Conservation (phyloP, 352 stramenopile species). For the Phytopythium oedochilum region DNA sequence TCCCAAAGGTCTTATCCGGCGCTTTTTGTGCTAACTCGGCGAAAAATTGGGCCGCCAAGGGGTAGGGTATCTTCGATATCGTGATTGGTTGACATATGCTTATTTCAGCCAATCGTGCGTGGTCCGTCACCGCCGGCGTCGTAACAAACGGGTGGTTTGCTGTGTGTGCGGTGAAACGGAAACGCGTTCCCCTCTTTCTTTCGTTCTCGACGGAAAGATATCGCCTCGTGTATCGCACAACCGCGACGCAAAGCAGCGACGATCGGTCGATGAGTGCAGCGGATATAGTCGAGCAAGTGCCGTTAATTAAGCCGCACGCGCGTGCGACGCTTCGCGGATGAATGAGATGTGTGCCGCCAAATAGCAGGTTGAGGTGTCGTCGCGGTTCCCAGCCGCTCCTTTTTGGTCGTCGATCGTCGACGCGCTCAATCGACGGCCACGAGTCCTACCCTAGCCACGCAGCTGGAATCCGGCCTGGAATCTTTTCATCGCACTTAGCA, state of each 20-base stretch:
- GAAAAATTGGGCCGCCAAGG: not conserved
- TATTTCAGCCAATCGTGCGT: not conserved
- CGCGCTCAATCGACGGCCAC: too few relatives aligned
- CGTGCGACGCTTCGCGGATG: not conserved
- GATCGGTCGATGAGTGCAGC: too few relatives aligned
- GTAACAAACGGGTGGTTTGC: slow-evolving; percentile 6
- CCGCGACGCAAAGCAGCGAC: not conserved
- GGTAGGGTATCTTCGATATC: not conserved
- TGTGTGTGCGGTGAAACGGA: slow-evolving; percentile 2
- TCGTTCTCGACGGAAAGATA: slow-evolving; percentile 2
- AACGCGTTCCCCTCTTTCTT: not conserved
- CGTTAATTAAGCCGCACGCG: not conserved
- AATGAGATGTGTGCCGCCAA: too few relatives aligned
- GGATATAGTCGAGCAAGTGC: too few relatives aligned
- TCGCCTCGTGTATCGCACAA: too few relatives aligned
- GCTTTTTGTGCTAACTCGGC: not conserved
- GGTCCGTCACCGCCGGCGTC: not conserved
- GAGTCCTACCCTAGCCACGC: not conserved
- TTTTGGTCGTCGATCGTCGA: not conserved
- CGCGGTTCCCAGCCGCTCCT: not conserved
- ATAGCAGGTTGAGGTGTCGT: not conserved
- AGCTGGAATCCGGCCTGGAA: not conserved
- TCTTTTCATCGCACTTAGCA: slow-evolving; percentile 3
- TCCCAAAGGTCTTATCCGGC: not conserved
- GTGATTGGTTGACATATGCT: not conserved